phyloP scores from a whole-genome alignment of 805 yeast species.

The Suhomyces sp. region DNA sequence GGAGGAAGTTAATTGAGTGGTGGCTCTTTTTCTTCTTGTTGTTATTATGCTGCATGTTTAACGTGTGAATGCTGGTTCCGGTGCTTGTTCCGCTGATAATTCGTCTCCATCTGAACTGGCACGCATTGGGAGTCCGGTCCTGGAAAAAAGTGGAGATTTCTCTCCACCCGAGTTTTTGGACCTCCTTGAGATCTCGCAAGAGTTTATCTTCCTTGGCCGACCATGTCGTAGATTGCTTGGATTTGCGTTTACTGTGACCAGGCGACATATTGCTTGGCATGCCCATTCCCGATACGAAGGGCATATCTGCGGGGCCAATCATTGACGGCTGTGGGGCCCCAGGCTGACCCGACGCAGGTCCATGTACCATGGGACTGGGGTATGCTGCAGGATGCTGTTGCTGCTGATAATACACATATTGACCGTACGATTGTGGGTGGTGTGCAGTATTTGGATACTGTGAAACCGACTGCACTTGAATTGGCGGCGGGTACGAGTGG shows the following conservation, averaged over 20 bases:
- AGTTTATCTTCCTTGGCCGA: slow-evolving; percentile 72
- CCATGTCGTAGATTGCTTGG: slow-evolving; percentile 55
- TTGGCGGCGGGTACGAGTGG: neutral
- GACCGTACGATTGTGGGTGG: neutral
- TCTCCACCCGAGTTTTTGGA: slow-evolving; percentile 84
- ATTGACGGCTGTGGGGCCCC: neutral
- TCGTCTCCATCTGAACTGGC: slow-evolving; percentile 74
- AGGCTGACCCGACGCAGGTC: neutral
- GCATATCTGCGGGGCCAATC: neutral
- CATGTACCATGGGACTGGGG: neutral
- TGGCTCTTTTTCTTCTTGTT: slow-evolving; percentile 18
- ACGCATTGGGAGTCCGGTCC: slow-evolving; percentile 71
- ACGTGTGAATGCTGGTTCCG: slow-evolving; percentile 4
- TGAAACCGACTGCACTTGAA: neutral
- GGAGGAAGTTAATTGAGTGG: slow-evolving; percentile 27
- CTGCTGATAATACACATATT: slow-evolving; percentile 2
- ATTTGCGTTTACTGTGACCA: slow-evolving; percentile 15
- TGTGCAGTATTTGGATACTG: neutral
- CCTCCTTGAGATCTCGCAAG: slow-evolving; percentile 73
- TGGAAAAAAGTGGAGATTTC: slow-evolving; percentile 77
- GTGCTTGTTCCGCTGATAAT: slow-evolving; percentile 36
- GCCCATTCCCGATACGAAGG: slow-evolving; percentile 2
- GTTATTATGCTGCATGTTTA: neutral
- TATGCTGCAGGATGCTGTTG: neutral
- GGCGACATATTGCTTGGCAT: neutral